Conservation (phyloP, 1,284 basidiomycete genomes). For the Puccinia polysora region DNA sequence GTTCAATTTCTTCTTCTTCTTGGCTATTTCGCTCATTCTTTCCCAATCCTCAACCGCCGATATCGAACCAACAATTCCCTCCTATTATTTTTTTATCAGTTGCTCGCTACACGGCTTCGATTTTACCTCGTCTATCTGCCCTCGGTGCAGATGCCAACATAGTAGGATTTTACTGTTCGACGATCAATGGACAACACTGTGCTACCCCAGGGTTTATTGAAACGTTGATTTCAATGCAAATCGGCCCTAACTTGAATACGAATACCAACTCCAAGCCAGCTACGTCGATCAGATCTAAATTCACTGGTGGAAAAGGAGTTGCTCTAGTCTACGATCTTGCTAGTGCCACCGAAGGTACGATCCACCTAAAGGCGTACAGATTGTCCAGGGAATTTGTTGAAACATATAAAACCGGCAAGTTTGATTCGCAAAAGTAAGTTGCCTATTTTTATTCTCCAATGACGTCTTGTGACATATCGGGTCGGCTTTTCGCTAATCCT, state of each 20-base stretch:
- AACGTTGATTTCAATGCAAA: slow-evolving; percentile 80
- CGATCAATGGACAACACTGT: slow-evolving; percentile 53
- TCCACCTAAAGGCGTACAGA: slow-evolving; percentile 85
- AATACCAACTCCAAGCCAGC: slow-evolving; percentile 50
- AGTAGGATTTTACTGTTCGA: slow-evolving; percentile 93
- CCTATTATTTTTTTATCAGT: slow-evolving; percentile 43
- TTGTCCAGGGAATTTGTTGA: slow-evolving; percentile 77
- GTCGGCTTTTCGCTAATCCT: background rate
- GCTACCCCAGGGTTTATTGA: slow-evolving; percentile 87
- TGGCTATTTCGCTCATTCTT: too few relatives aligned
- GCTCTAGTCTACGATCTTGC: slow-evolving; percentile 50
- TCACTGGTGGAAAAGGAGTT: slow-evolving; percentile 40
- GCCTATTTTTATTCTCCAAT: slow-evolving; percentile 43
- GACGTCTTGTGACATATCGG: slow-evolving; percentile 33
- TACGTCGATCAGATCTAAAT: slow-evolving; percentile 34
- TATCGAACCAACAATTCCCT: too few relatives aligned
- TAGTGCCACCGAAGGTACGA: slow-evolving; percentile 74
- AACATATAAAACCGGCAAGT: slow-evolving; percentile 78
- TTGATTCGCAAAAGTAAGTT: slow-evolving; percentile 73
- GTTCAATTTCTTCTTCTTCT: slow-evolving; percentile 15
- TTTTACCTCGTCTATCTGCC: slow-evolving; percentile 81
- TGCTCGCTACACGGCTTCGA: slow-evolving; percentile 67
- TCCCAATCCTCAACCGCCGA: too few relatives aligned
- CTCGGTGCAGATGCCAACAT: slow-evolving; percentile 91
- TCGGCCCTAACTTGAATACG: slow-evolving; percentile 67